Percentiles rank a stretch among this genome's conserved stretches.
These are phyloP conservation scores for Pseudogymnoascus sp. DNA, from an alignment of 2,329 filamentous ascomycete genomes.

Conservation along the genomic window DNA sequence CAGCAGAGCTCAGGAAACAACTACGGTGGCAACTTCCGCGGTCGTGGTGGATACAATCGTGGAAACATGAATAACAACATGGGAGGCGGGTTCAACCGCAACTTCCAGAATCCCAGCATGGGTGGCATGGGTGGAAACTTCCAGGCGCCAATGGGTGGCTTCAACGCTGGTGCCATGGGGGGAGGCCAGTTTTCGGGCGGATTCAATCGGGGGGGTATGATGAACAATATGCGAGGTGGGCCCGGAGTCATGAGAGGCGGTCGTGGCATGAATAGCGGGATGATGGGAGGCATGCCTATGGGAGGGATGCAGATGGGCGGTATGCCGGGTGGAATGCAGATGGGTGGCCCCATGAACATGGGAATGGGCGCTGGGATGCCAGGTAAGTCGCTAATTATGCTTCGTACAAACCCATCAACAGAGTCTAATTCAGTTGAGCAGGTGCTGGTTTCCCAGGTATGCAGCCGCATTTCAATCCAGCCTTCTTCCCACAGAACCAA, in stretches of 20 bases:
- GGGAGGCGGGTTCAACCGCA: conserved; percentile 48
- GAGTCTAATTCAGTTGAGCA: conserved; percentile 20
- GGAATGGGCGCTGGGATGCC: conserved; percentile 51
- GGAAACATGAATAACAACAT: conserved; percentile 41
- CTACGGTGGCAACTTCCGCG: conserved; percentile 39
- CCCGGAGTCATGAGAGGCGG: conserved; percentile 54
- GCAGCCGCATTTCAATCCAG: conserved; percentile 65
- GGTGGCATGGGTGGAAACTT: conserved; percentile 42
- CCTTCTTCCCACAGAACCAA: conserved; percentile 57
- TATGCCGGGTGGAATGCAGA: conserved; percentile 40
- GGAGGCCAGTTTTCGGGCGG: conserved; percentile 41
- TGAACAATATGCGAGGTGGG: conserved; percentile 46
- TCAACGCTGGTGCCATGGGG: conserved; percentile 39
- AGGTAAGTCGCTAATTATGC: conserved; percentile 38
- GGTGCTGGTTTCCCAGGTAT: conserved; percentile 59
- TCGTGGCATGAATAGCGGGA: conserved; percentile 43
- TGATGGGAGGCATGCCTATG: conserved; percentile 47
- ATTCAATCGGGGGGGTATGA: conserved; percentile 47
- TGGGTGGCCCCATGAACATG: conserved; percentile 42
- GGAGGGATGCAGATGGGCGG: conserved; percentile 44
- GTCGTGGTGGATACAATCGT: conserved; percentile 44
- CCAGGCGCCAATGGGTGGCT: conserved; percentile 39
- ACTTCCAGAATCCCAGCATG: conserved; percentile 40
- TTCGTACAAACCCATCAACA: conserved; percentile 16
- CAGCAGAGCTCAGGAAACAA: conserved; percentile 30